Base-by-base conservation (phyloP, 805 yeast genomes). In the Wickerhamiella kurtzmanii region DNA sequence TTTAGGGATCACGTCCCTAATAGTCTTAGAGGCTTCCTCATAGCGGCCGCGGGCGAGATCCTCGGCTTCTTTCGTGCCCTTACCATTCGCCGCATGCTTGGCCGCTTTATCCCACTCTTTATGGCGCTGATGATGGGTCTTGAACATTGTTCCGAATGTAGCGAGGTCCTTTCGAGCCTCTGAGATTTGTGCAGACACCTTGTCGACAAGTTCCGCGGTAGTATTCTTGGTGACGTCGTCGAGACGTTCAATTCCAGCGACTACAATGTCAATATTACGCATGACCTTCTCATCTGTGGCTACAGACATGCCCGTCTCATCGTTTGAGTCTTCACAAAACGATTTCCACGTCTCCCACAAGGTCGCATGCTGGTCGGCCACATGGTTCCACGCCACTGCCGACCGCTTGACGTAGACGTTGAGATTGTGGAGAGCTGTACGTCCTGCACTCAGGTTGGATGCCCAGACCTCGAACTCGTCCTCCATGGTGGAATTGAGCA, bases 1-100 rank as follows among this genome's bases (percentile, higher is more conserved):
- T 43, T 46, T 44, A 18, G 53, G 54, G 4, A 49, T 41, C 20
- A 48, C 45, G 35, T 32, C 39, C 17, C 21, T 11, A 13, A 50
- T 22, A 3, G 42, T 37, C 28, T 36, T 35, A 1, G 28, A 19
- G 5, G 41, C 22, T 8, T 13, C 22, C 25, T 38, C 41, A 21
- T 38, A 38, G 25, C 41, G 22, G 8, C 19, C 22, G 15, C 41
- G 22, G 18, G 41, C 41, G 18, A 13, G 20, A 6, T 38, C 41
- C 25, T 13, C 41, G 9, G 18, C 22, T 19, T 38, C 41, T 17
- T 38, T 13, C 9, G 41, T 38, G 11, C 25, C 41, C 9, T 38
- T 38, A 4, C 41, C 41, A 21, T 21, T 38, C n/a, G 41, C 41
- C 6, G 25, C 41, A n/a, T 38, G 22, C 41, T 38, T 38, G 8